A percentile compares a stretch with the other conserved stretches of the same genome.
Evolutionary conservation across 108 stramenopile species (phyloP).

Genomic region (Chaetoceros muelleri): DNA sequence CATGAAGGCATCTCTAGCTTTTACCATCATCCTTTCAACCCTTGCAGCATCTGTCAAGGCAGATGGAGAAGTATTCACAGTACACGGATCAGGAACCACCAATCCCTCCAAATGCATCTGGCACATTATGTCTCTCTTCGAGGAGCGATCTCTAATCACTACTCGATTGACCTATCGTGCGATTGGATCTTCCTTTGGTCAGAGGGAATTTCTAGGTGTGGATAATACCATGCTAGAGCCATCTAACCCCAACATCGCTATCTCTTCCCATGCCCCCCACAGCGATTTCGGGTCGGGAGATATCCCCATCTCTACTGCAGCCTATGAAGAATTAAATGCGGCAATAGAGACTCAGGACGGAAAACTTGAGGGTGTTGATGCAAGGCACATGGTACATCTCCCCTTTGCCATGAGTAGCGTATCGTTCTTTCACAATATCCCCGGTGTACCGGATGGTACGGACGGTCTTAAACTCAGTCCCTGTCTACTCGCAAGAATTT

Average conservation of each 20-base stretch:
- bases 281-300: slow-evolving; percentile 76
- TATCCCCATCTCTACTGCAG: slow-evolving; percentile 43
- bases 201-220: slow-evolving; percentile 46
- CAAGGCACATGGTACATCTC: slow-evolving; percentile 47
- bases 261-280: slow-evolving; percentile 2
- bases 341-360: not conserved
- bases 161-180: slow-evolving; percentile 75
- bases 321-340: slow-evolving; percentile 21
- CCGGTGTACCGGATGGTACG: slow-evolving; percentile 25
- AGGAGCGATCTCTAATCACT: slow-evolving; percentile 45
- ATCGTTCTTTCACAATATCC: slow-evolving; percentile 66
- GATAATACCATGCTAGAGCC: slow-evolving; percentile 9
- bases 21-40: not conserved
- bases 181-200: slow-evolving; percentile 72
- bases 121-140: slow-evolving; percentile 53
- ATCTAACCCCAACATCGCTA: slow-evolving; percentile 6
- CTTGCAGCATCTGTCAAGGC: not conserved
- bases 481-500: slow-evolving; percentile 66
- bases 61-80: slow-evolving; percentile 5
- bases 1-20: too few species aligned
- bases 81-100: slow-evolving; percentile 81
- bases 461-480: slow-evolving; percentile 45
- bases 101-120: slow-evolving; percentile 83
- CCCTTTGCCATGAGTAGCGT: slow-evolving; percentile 70
- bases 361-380: too few species aligned